Evolutionary conservation across 305 asterid genomes (phyloP).

Genomic region (Solanum hybrid): DNA sequence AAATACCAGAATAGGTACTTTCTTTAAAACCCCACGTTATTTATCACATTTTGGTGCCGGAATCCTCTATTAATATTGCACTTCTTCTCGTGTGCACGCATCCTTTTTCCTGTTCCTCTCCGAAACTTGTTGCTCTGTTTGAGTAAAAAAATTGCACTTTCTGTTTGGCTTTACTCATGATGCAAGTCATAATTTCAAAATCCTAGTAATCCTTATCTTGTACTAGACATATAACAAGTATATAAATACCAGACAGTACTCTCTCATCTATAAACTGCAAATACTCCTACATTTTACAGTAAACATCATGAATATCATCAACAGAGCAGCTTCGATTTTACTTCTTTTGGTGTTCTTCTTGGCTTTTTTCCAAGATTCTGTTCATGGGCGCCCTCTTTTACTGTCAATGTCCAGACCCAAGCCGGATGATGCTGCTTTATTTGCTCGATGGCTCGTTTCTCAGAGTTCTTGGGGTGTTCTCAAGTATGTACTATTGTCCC

Average conservation of each 20-base stretch:
- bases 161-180: background rate
- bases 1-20: background rate
- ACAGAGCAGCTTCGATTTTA: slow-evolving; percentile 5
- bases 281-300: background rate
- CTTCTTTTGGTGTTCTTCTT: slow-evolving; percentile 16
- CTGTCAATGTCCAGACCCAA: slow-evolving; percentile 32
- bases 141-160: background rate
- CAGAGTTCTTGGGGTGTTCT: slow-evolving; percentile 90
- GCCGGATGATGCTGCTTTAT: slow-evolving; percentile 51
- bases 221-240: background rate
- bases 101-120: background rate
- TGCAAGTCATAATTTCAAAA: background rate
- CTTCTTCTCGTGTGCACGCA: background rate
- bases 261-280: background rate
- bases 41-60: background rate
- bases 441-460: slow-evolving; percentile 89
- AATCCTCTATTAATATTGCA: background rate
- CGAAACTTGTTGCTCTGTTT: background rate
- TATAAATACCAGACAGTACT: background rate
- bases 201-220: background rate
- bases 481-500: slow-evolving; percentile 25
- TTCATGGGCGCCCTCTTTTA: slow-evolving; percentile 40
- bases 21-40: background rate
- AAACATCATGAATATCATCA: slow-evolving; percentile 7
- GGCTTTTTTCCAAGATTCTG: slow-evolving; percentile 22